These are phyloP conservation scores for Collybiopsis confluens DNA, from an alignment of 768 basidiomycete species.

Conservation along the genomic window DNA sequence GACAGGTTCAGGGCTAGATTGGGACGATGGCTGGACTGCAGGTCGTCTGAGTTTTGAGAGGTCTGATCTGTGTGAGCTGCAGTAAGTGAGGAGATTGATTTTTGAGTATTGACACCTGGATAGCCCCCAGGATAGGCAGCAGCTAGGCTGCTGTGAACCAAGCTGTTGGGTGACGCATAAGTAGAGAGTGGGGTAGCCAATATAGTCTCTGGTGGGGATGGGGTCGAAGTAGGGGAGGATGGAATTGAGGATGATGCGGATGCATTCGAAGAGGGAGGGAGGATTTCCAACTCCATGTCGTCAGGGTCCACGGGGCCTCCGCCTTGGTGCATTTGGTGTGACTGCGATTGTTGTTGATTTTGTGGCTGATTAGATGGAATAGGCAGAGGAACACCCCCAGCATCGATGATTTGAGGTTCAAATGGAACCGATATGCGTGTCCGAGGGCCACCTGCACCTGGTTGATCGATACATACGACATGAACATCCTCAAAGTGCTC, in stretches of 20 bases:
- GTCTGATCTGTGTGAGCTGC: not conserved
- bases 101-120: not conserved
- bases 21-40: not conserved
- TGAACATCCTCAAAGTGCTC: slow-evolving; percentile 93
- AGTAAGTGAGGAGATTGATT: not conserved
- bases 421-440: slow-evolving; percentile 38
- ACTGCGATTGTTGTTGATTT: slow-evolving; percentile 24
- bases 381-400: slow-evolving; percentile 10
- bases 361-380: slow-evolving; percentile 15
- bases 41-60: not conserved
- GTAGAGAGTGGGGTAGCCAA: slow-evolving; percentile 45
- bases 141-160: slow-evolving; percentile 5
- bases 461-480: slow-evolving; percentile 63
- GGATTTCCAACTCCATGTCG: slow-evolving; percentile 74
- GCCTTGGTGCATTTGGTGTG: slow-evolving; percentile 1
- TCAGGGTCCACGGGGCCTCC: slow-evolving; percentile 57
- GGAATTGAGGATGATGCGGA: slow-evolving; percentile 33
- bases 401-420: slow-evolving; percentile 31
- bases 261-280: slow-evolving; percentile 24
- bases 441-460: slow-evolving; percentile 31
- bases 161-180: slow-evolving; percentile 35
- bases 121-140: slow-evolving; percentile 9
- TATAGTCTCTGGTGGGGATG: slow-evolving; percentile 41
- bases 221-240: slow-evolving; percentile 37
- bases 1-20: slow-evolving; percentile 2